These are phyloP conservation scores for Aspergillus nidulans DNA, from an alignment of 495 filamentous ascomycete species.

Conservation along the genomic window DNA sequence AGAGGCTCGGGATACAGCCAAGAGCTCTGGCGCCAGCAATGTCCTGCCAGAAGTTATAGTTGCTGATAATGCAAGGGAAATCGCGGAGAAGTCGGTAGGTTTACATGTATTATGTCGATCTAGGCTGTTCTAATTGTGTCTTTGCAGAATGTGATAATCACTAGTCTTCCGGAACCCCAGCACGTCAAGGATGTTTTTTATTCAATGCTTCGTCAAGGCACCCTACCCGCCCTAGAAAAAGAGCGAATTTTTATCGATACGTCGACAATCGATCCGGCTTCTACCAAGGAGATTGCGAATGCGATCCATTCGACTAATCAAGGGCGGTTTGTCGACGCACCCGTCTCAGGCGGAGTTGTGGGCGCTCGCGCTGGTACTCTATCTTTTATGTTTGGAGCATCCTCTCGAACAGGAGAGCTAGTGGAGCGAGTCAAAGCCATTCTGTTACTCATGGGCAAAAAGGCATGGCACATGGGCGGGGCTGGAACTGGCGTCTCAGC, in stretches of 20 bases:
- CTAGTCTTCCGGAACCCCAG: conserved; percentile 72
- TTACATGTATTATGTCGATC: background rate
- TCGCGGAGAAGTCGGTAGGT: conserved; percentile 72
- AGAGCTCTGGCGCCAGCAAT: conserved; percentile 22
- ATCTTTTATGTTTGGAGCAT: conserved; percentile 82
- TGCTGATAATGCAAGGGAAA: conserved; percentile 53
- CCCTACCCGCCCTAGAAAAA: conserved; percentile 37
- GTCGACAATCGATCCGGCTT: conserved; percentile 80
- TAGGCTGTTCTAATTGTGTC: conserved; percentile 9
- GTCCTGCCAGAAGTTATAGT: conserved; percentile 51
- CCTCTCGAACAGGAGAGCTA: conserved; percentile 40
- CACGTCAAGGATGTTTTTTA: conserved; percentile 73
- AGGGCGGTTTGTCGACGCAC: conserved; percentile 70
- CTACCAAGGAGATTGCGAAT: conserved; percentile 64
- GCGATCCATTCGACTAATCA: conserved; percentile 51
- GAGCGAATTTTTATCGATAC: conserved; percentile 72
- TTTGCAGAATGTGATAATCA: conserved; percentile 68
- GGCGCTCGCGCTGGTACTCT: conserved; percentile 70
- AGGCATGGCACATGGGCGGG: conserved; percentile 72
- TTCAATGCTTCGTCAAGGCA: conserved; percentile 50
- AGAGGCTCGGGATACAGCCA: conserved; percentile 48
- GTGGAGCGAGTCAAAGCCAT: conserved; percentile 59
- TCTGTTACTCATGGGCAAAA: conserved; percentile 75
- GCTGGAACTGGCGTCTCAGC: conserved; percentile 78
- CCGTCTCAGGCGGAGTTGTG: conserved; percentile 84